Base-by-base conservation (phyloP, 441 rosid species). In the Viola pubescens region DNA sequence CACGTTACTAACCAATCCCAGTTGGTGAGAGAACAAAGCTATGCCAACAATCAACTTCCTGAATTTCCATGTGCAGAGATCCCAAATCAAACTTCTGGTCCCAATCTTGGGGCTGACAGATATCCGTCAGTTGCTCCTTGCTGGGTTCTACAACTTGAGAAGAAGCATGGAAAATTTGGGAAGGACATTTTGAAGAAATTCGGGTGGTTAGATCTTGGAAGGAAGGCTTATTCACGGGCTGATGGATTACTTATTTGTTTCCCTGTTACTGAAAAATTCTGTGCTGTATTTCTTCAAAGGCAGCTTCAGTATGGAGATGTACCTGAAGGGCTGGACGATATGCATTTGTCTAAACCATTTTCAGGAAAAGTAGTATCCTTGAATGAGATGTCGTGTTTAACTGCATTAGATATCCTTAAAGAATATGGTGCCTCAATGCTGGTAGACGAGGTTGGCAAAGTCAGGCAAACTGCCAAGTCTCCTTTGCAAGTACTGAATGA, bases 201-300 rank as follows among this genome's bases (percentile, higher is more conserved):
- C 52, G 89, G 91, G 58, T 92, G 98, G 98, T 75, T 92, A 77
- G 96, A 89, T 73, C 87, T 78, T 57, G 73, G 75, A 59, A 89
- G 96, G 67, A 92, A 89, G 68, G 91, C 73, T 54, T 76, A 71
- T 58, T 68, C 83, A 46, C 59, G 53, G 61, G 79, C 69, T 58
- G 80, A 82, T 69, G 86, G 89, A 54, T 65, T 73, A 48, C 75
- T 65, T 64, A 81, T 89, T 53, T 88, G 85, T 72, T 89, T 92
- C 74, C 98, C 97, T 4, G 82, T 92, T 79, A 89, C 81, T 34
- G 78, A 81, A 62, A 80, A 68, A 34, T 86, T 92, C 62, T 71
- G 61, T 77, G 69, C 69, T 56, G 48, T 79, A 43, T 82, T 85
- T 66, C 65, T 62, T 37, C 78, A 75, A 59, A 74, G 56, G 52